Base-by-base conservation (phyloP, 495 filamentous ascomycete genomes). In the Stereocaulon alpinum region DNA sequence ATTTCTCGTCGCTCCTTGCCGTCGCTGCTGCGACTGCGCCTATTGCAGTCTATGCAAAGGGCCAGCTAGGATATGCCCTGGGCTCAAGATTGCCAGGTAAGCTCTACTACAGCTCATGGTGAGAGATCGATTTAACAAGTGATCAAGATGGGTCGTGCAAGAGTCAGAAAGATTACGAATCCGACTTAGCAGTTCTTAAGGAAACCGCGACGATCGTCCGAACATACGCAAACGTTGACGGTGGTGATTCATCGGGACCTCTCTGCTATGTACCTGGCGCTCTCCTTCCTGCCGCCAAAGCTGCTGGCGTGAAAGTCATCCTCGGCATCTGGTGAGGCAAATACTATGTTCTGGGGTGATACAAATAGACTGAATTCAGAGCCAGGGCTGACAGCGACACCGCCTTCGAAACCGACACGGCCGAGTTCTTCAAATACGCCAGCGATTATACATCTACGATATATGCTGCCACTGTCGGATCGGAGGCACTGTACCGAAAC, bases 381-480 rank as follows among this genome's bases (percentile, higher is more conserved):
- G 30, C 57, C 61, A 88, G 86, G 86, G 81, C 86, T 56, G 86
- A 87, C 66, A 80, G 76, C 47, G 78, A 86, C 47, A 76, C 79
- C 20, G 81, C 83, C 56, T 89, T 84, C 75, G 65, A 75, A 30
- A 70, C 75, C 37, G 88, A 89, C 68, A 82, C 80, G 66, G 69
- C 71, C 4, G 82, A 86, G 15, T 72, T 88, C 29, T 64, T 70
- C 22, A 74, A 76, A 62, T 75, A 79, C 59, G 69, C 84, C 42
- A 74, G 73, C 14, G 69, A 73, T 60, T 76, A 83, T 69, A 73
- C 74, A 63, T 78, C 82, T 61, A 72, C 78, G 41, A 77, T 92
- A 62, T 81, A 86, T 68, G 87, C 82, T 58, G 81, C 89, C 63
- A 92, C 88, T 12, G 86, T 91, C 54, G 88, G 87, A 34, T 88